These are phyloP conservation scores for Entomortierella chlamydospora DNA, from an alignment of 192 early-diverging fungal genomes.

Conservation along the genomic window DNA sequence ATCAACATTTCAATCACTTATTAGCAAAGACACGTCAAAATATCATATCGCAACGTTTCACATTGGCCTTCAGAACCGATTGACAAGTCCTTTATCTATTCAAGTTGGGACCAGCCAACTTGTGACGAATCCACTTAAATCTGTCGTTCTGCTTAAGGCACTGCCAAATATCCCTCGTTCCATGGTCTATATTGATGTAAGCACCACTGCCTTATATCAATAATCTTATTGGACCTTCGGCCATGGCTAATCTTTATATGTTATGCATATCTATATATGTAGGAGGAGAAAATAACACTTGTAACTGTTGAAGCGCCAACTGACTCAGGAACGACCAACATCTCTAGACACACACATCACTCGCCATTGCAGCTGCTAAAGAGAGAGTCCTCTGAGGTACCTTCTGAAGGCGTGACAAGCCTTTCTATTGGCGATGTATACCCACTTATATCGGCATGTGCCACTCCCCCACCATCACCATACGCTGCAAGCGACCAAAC, in stretches of 20 bases:
- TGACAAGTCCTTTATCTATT: slow-evolving; percentile 10
- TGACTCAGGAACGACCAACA: neutral
- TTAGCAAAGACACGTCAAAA: slow-evolving; percentile 11
- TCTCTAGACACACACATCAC: slow-evolving; percentile 18
- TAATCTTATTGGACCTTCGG: too few relatives aligned
- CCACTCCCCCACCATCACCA: slow-evolving; percentile 25
- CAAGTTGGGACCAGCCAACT: slow-evolving; percentile 34
- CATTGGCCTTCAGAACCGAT: slow-evolving; percentile 15
- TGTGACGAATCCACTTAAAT: slow-evolving; percentile 1
- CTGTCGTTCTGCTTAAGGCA: slow-evolving; percentile 31
- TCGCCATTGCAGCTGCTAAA: slow-evolving; percentile 15
- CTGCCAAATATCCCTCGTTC: slow-evolving; percentile 35
- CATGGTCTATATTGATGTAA: slow-evolving; percentile 46
- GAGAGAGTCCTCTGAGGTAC: slow-evolving; percentile 1
- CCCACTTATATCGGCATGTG: slow-evolving; percentile 41
- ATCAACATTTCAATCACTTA: neutral
- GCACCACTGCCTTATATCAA: neutral
- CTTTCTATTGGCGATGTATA: neutral
- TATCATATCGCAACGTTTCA: slow-evolving; percentile 46
- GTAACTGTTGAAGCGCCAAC: slow-evolving; percentile 26
- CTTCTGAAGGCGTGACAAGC: too few relatives aligned
- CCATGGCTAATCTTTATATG: too few relatives aligned
- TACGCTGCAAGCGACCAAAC: slow-evolving; percentile 18
- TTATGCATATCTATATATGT: neutral
- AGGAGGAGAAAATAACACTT: slow-evolving; percentile 45